Evolutionary conservation across 176 grass and related monocot genomes (phyloP).

Genomic region (Aegilops longissima): DNA sequence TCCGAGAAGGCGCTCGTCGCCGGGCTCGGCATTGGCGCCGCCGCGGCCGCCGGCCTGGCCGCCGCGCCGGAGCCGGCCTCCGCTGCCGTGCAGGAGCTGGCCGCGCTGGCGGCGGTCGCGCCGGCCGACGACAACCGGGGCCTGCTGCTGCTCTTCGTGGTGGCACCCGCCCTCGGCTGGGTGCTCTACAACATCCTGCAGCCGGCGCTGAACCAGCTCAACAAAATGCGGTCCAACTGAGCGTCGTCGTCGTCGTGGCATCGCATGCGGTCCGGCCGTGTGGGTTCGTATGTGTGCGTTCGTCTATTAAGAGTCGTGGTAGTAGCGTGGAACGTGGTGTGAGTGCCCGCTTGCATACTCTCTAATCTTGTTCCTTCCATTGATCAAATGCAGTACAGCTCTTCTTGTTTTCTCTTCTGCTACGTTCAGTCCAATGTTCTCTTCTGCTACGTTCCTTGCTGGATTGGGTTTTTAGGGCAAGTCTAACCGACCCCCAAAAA

Average conservation of each 20-base stretch:
- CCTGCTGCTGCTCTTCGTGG: conserved; percentile 64
- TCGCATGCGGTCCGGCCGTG: neutral
- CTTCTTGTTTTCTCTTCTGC: neutral
- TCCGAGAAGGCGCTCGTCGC: conserved; percentile 47
- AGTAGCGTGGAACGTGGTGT: neutral
- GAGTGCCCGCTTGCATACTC: neutral
- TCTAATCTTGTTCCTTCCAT: neutral
- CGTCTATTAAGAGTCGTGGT: conserved; percentile 25
- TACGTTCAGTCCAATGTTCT: neutral
- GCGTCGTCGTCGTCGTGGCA: neutral
- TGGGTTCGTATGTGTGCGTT: neutral
- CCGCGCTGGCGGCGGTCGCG: conserved; percentile 25
- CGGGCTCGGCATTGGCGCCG: conserved; percentile 48
- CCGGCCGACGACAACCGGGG: conserved; percentile 48
- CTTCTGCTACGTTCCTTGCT: too few relatives aligned
- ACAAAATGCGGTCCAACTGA: conserved; percentile 61
- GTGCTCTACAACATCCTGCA: conserved; percentile 88
- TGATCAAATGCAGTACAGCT: conserved; percentile 31
- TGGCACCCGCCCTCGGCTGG: conserved; percentile 62
- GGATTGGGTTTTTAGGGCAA: too few relatives aligned
- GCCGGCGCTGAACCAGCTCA: conserved; percentile 80
- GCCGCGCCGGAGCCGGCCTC: conserved; percentile 32
- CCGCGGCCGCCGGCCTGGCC: conserved; percentile 39
- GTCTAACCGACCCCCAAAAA: too few relatives aligned
- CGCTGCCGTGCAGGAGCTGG: conserved; percentile 26